A percentile compares a stretch with the other conserved stretches of the same genome.
phyloP scores from a whole-genome alignment of 148 eudicot genomes.

The Suaeda aralocaspica region DNA sequence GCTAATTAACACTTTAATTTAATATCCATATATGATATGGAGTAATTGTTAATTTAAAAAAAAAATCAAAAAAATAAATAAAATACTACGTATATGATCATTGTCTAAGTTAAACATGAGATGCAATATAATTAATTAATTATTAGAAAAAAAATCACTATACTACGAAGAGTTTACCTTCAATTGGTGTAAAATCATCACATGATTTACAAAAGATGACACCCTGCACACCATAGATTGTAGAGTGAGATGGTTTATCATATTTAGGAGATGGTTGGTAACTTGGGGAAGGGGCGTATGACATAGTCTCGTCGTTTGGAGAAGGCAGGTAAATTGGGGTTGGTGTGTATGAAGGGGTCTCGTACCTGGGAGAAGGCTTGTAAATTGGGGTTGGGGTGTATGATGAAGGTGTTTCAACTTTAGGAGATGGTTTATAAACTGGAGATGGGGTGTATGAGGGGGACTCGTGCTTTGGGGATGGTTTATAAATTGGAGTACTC shows the following conservation, averaged over 20 bases:
- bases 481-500: not conserved
- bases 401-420: not conserved
- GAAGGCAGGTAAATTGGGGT: not conserved
- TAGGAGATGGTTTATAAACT: not conserved
- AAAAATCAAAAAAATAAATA: too few relatives aligned
- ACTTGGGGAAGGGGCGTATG: not conserved
- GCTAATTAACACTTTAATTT: too few relatives aligned
- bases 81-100: too few relatives aligned
- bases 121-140: too few relatives aligned
- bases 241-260: not conserved
- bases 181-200: slow-evolving; percentile 19
- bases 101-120: too few relatives aligned
- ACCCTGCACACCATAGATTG: slow-evolving; percentile 20
- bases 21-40: not conserved
- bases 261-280: not conserved
- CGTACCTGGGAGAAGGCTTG: not conserved
- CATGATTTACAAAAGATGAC: slow-evolving; percentile 18
- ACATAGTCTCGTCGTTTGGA: not conserved
- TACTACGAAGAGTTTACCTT: slow-evolving; percentile 12
- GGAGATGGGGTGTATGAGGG: slow-evolving; percentile 1
- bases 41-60: too few relatives aligned
- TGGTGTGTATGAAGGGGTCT: not conserved
- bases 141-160: too few relatives aligned
- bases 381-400: not conserved
- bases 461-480: not conserved